Evolutionary conservation across 148 eudicot species (phyloP).

Genomic region (Cornus florida): DNA sequence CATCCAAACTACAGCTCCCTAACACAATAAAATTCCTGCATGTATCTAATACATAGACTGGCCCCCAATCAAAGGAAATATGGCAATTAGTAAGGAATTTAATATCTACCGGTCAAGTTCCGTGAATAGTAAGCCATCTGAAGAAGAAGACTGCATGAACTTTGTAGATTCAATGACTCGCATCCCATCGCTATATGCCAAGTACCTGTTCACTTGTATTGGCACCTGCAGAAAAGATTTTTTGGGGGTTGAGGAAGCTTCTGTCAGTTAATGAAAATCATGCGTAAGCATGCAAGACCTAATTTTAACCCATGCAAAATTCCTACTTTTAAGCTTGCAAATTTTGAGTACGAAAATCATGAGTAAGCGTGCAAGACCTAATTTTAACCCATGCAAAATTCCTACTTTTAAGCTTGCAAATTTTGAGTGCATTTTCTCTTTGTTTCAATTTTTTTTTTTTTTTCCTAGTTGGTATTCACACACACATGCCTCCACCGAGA

Average conservation of each 20-base stretch:
- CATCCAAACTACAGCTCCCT: background rate
- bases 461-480: too few relatives aligned
- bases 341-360: background rate
- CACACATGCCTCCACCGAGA: too few relatives aligned
- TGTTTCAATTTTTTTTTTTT: too few relatives aligned
- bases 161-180: conserved; percentile 67
- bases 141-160: conserved; percentile 30
- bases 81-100: background rate
- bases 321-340: background rate
- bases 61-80: background rate
- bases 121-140: conserved; percentile 59
- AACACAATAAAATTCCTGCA: background rate
- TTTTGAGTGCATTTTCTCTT: background rate
- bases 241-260: background rate
- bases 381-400: background rate
- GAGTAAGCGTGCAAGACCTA: background rate
- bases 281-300: background rate
- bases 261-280: background rate
- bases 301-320: background rate
- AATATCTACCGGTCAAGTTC: conserved; percentile 70
- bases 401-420: background rate
- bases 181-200: conserved; percentile 93
- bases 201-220: conserved; percentile 83
- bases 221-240: conserved; percentile 56
- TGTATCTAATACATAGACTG: background rate